These are phyloP conservation scores for Blastobotrys raffinosifermentans DNA, from an alignment of 1,139 yeast genomes.

Conservation along the genomic window DNA sequence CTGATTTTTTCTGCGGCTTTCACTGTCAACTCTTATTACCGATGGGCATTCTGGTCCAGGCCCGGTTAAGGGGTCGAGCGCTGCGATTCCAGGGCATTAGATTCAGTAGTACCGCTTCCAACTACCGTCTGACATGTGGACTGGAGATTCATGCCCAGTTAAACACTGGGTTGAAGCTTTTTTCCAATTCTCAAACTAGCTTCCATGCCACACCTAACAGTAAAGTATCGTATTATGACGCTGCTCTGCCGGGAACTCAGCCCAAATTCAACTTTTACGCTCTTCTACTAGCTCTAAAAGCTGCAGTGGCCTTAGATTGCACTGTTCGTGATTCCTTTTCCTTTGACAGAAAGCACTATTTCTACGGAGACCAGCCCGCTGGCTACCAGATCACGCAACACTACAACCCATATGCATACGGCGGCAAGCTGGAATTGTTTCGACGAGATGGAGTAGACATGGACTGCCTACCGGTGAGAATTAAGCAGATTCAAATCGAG, in stretches of 20 bases:
- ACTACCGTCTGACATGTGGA: conserved; percentile 65
- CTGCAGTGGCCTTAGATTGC: conserved; percentile 68
- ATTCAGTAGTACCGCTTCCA: conserved; percentile 1
- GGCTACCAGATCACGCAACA: conserved; percentile 96
- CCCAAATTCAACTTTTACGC: conserved; percentile 79
- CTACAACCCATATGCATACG: conserved; percentile 68
- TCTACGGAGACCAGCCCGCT: conserved; percentile 92
- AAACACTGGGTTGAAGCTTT: conserved; percentile 65
- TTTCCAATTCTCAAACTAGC: conserved; percentile 44
- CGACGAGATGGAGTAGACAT: conserved; percentile 47
- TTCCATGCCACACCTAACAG: conserved; percentile 59
- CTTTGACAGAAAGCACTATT: conserved; percentile 92
- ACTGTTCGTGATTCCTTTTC: conserved; percentile 50
- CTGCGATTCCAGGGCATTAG: no score
- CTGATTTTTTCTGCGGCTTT: no score
- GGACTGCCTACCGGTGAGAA: conserved; percentile 32
- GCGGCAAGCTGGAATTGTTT: conserved; percentile 51
- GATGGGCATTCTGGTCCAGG: no score
- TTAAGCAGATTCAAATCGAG: conserved; percentile 79
- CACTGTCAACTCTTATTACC: no score
- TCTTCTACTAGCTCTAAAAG: conserved; percentile 58
- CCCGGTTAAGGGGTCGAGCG: no score
- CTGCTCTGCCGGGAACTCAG: conserved; percentile 89
- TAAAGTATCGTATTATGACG: conserved; percentile 71
- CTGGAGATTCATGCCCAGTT: conserved; percentile 91